Evolutionary conservation across 441 rosid genomes (phyloP).

Genomic region (Viola pubescens): DNA sequence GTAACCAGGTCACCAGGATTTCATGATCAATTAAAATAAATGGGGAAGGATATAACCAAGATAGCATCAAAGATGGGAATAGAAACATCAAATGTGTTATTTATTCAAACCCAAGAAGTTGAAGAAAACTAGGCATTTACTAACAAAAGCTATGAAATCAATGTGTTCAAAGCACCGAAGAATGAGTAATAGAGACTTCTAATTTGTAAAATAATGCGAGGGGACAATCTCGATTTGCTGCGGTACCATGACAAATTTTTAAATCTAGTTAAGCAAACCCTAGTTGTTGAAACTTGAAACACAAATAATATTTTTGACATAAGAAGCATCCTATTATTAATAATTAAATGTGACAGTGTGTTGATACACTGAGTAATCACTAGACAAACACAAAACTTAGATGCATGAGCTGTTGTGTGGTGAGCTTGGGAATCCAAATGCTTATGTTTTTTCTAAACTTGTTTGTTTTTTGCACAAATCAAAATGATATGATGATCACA

Average conservation of each 20-base stretch:
- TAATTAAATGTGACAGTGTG: constrained; percentile 31
- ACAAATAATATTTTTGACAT: constrained; percentile 13
- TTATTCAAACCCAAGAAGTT: constrained; percentile 34
- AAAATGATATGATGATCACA: constrained; percentile 11
- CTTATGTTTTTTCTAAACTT: constrained; percentile 20
- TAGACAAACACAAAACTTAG: constrained; percentile 38
- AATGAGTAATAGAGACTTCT: constrained; percentile 54
- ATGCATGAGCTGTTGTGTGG: constrained; percentile 42
- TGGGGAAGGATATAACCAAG: constrained; percentile 25
- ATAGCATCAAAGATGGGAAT: constrained; percentile 53
- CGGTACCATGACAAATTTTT: constrained; percentile 11
- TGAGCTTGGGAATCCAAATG: constrained; percentile 23
- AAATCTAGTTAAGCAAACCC: constrained; percentile 27
- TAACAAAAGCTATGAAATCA: constrained; percentile 47
- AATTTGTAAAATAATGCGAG: constrained; percentile 27
- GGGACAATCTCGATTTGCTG: constrained; percentile 24
- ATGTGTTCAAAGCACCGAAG: constrained; percentile 51
- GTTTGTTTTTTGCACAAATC: constrained; percentile 13
- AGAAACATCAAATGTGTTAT: constrained; percentile 54
- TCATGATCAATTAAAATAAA: constrained; percentile 18
- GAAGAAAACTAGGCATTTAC: constrained; percentile 25
- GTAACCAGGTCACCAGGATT: constrained; percentile 27
- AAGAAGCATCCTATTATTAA: constrained; percentile 25
- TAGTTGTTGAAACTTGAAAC: constrained; percentile 56
- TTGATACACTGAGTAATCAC: constrained; percentile 51